Conservation (phyloP, 2,329 filamentous ascomycete genomes). For the Neopestalotiopsis sp. region DNA sequence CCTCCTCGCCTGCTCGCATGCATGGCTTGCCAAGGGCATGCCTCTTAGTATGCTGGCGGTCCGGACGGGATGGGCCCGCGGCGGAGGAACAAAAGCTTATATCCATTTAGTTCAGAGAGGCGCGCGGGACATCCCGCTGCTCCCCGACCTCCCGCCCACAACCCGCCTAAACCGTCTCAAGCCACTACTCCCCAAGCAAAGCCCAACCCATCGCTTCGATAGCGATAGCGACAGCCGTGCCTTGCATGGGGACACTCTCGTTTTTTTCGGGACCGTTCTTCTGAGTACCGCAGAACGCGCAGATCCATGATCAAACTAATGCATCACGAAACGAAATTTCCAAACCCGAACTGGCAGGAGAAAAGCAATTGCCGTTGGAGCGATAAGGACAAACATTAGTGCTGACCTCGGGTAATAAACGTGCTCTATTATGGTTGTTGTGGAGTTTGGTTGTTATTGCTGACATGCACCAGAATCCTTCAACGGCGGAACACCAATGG, state of each 20-base stretch:
- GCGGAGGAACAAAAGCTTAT: not conserved
- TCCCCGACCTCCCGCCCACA: not conserved
- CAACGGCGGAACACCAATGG: not conserved
- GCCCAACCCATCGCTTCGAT: not conserved
- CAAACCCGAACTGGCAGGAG: not conserved
- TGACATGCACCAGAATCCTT: not conserved
- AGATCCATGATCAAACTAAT: not conserved
- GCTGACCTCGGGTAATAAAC: not conserved
- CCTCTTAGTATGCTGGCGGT: not conserved
- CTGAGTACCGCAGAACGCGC: not conserved
- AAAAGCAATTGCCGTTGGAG: not conserved
- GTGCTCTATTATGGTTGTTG: conserved; percentile 2
- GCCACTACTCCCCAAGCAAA: too few relatives aligned
- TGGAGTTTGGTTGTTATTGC: conserved; percentile 14
- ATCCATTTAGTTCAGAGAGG: not conserved
- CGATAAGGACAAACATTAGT: conserved; percentile 1
- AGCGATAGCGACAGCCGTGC: not conserved
- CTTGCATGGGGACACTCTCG: not conserved
- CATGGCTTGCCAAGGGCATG: not conserved
- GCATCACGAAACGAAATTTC: not conserved
- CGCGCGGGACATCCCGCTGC: not conserved
- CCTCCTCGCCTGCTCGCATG: not conserved
- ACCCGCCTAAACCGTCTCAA: not conserved
- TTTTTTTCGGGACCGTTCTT: not conserved
- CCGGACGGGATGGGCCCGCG: not conserved